These are phyloP conservation scores for Kockovaella imperatae DNA, from an alignment of 768 basidiomycete species.

Conservation along the genomic window DNA sequence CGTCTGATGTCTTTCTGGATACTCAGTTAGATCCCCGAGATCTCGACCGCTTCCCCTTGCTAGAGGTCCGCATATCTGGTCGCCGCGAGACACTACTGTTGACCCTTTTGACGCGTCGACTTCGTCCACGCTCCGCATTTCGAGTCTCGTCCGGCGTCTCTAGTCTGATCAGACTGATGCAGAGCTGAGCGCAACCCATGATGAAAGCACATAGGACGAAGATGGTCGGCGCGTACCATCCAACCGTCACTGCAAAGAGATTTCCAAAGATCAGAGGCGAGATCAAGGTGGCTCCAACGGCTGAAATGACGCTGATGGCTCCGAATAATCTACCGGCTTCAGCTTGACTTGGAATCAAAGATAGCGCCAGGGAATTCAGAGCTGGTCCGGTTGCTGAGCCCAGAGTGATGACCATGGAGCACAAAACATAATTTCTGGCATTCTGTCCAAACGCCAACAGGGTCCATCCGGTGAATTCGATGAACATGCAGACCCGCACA, in stretches of 20 bases:
- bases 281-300: constrained; percentile 58
- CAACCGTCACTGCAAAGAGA: constrained; percentile 64
- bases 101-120: constrained; percentile 28
- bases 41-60: no score
- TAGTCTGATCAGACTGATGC: constrained; percentile 18
- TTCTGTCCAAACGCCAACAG: constrained; percentile 51
- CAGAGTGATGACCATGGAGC: constrained; percentile 53
- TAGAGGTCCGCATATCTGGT: no score
- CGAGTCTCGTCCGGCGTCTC: constrained; percentile 7
- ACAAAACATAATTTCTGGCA: constrained; percentile 52
- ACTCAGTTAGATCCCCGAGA: no score
- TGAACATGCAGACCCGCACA: constrained; percentile 55
- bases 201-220: constrained; percentile 54
- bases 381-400: constrained; percentile 61
- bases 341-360: constrained; percentile 48
- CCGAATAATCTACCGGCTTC: constrained; percentile 74
- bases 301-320: constrained; percentile 65
- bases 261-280: constrained; percentile 67
- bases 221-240: constrained; percentile 59
- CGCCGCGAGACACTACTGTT: no score
- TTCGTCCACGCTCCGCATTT: constrained; percentile 27
- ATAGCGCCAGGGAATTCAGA: constrained; percentile 62
- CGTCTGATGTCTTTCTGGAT: no score
- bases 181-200: constrained; percentile 17
- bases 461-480: constrained; percentile 54